Percentiles rank a stretch among this genome's conserved stretches.
Evolutionary conservation across 2,329 filamentous ascomycete genomes (phyloP).

Genomic region (Trichoderma koningii): DNA sequence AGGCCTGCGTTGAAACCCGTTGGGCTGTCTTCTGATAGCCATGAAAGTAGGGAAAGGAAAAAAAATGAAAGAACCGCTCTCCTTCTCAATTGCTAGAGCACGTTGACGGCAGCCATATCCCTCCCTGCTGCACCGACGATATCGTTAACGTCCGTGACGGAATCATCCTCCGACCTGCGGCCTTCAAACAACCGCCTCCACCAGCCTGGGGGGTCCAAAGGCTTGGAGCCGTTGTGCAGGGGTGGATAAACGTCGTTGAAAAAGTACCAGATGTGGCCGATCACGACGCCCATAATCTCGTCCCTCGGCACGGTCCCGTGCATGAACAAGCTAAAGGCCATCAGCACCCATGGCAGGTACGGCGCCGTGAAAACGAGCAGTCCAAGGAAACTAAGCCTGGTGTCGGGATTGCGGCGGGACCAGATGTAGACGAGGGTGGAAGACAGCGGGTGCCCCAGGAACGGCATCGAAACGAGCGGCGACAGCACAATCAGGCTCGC

Average conservation of each 20-base stretch:
- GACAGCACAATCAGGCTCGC: slow-evolving; percentile 77
- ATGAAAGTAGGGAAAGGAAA: neutral
- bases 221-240: slow-evolving; percentile 79
- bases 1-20: neutral
- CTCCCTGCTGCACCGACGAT: slow-evolving; percentile 59
- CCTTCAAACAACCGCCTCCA: slow-evolving; percentile 84
- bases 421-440: slow-evolving; percentile 97
- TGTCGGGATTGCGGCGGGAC: slow-evolving; percentile 92
- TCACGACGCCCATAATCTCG: slow-evolving; percentile 91
- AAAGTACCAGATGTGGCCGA: slow-evolving; percentile 98
- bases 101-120: slow-evolving; percentile 29
- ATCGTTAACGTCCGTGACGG: slow-evolving; percentile 60
- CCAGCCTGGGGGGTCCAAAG: slow-evolving; percentile 85
- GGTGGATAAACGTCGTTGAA: slow-evolving; percentile 96
- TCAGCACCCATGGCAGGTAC: slow-evolving; percentile 93
- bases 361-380: slow-evolving; percentile 90
- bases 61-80: neutral
- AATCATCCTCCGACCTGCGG: slow-evolving; percentile 48
- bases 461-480: slow-evolving; percentile 86
- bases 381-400: slow-evolving; percentile 83
- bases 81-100: neutral
- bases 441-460: slow-evolving; percentile 89
- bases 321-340: slow-evolving; percentile 88
- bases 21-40: neutral
- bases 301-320: slow-evolving; percentile 90